These are phyloP conservation scores for Rhododendron molle DNA, from an alignment of 148 eudicot species.

Conservation along the genomic window DNA sequence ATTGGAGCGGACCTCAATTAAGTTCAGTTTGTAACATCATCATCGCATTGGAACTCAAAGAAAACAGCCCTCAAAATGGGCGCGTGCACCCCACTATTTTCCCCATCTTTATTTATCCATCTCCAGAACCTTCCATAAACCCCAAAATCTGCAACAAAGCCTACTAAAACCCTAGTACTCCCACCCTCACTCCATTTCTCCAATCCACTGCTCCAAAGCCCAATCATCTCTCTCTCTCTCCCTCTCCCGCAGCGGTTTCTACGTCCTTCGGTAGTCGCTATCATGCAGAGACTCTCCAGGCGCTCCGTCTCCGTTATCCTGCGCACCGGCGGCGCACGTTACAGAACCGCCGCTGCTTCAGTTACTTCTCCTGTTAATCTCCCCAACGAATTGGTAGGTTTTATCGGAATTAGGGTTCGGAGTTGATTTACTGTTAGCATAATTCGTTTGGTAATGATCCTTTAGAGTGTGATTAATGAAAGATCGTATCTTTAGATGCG, in stretches of 20 bases:
- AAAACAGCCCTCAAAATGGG: too few species aligned
- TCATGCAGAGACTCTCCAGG: slow-evolving; percentile 61
- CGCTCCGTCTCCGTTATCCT: slow-evolving; percentile 55
- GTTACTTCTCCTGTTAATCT: slow-evolving; percentile 21
- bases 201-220: background rate
- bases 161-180: slow-evolving; percentile 30
- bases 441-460: background rate
- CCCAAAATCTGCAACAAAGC: slow-evolving; percentile 5
- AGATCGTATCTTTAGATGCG: background rate
- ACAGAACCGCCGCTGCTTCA: slow-evolving; percentile 40
- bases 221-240: background rate
- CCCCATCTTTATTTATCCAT: background rate
- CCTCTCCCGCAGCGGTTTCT: background rate
- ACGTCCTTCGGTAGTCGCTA: background rate
- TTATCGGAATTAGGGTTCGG: background rate
- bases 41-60: too few species aligned
- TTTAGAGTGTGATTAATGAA: background rate
- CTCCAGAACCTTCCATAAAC: slow-evolving; percentile 43
- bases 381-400: slow-evolving; percentile 28
- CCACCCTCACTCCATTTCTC: background rate
- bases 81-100: too few species aligned
- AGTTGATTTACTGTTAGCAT: background rate
- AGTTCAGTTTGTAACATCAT: too few species aligned
- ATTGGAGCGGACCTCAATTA: too few species aligned
- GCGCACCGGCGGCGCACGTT: slow-evolving; percentile 36